Conservation (phyloP, 2,329 filamentous ascomycete species). For the Penicillium sp. region DNA sequence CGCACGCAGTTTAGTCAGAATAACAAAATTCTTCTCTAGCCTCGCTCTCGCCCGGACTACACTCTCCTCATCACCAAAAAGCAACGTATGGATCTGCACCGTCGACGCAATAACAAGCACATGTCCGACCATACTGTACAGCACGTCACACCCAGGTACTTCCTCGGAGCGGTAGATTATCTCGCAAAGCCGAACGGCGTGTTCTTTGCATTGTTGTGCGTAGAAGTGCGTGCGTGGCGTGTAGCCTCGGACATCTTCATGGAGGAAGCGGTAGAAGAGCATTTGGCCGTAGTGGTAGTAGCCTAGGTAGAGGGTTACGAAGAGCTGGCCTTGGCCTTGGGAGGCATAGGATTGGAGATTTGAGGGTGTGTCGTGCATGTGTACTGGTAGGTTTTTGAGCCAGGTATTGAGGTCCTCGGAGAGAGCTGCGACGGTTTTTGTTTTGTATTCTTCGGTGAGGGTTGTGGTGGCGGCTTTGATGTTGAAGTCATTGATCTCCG, state of each 20-base stretch:
- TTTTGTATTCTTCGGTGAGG: conserved; percentile 15
- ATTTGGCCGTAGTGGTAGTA: conserved; percentile 49
- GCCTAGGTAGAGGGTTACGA: conserved; percentile 46
- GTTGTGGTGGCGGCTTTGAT: conserved; percentile 28
- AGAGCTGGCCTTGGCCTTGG: conserved; percentile 43
- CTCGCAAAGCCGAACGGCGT: conserved; percentile 40
- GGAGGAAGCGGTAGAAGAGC: conserved; percentile 49
- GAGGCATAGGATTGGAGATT: conserved; percentile 40
- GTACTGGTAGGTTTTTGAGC: conserved; percentile 33
- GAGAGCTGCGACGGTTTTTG: conserved; percentile 26
- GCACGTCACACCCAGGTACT: conserved; percentile 38
- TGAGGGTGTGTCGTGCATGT: conserved; percentile 37
- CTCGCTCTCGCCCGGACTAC: conserved; percentile 34
- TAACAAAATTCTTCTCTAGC: conserved; percentile 47
- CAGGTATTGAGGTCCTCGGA: conserved; percentile 36
- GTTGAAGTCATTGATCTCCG: conserved; percentile 42
- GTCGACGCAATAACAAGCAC: conserved; percentile 49
- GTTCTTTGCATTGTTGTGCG: conserved; percentile 40
- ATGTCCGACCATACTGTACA: conserved; percentile 47
- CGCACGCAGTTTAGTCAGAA: conserved; percentile 39
- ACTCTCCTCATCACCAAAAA: conserved; percentile 41
- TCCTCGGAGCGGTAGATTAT: conserved; percentile 41
- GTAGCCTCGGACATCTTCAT: conserved; percentile 23
- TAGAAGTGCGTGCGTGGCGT: conserved; percentile 23
- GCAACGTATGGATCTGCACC: conserved; percentile 46